phyloP scores from a whole-genome alignment of 495 filamentous ascomycete species.

The Gamarada debralockiae region DNA sequence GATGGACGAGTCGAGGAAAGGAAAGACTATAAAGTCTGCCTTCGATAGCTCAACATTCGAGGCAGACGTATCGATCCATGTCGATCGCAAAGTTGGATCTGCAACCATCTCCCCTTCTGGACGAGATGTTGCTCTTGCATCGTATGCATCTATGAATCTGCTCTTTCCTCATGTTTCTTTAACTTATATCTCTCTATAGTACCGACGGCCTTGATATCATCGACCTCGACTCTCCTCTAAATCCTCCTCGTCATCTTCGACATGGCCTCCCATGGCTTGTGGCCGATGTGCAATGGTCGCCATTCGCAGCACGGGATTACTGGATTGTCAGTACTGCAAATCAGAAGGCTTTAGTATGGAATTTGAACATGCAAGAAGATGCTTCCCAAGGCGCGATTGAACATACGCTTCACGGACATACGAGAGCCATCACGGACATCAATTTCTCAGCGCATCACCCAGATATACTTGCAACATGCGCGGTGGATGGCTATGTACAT shows the following conservation, averaged over 20 bases:
- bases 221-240: constrained; percentile 88
- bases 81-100: constrained; percentile 60
- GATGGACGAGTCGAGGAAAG: constrained; percentile 41
- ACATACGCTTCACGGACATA: constrained; percentile 85
- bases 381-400: constrained; percentile 73
- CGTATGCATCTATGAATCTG: constrained; percentile 47
- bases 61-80: constrained; percentile 75
- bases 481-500: constrained; percentile 89
- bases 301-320: constrained; percentile 81
- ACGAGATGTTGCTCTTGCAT: constrained; percentile 87
- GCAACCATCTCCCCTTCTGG: constrained; percentile 87
- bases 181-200: constrained; percentile 30
- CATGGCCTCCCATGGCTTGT: constrained; percentile 93
- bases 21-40: constrained; percentile 56
- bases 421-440: constrained; percentile 89
- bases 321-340: constrained; percentile 95
- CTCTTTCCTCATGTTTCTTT: too few relatives aligned
- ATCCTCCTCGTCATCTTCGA: constrained; percentile 78
- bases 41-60: constrained; percentile 87
- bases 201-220: constrained; percentile 86
- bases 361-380: constrained; percentile 70
- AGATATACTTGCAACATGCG: constrained; percentile 84
- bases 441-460: constrained; percentile 95
- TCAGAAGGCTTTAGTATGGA: constrained; percentile 94
- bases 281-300: constrained; percentile 98